Base-by-base conservation (phyloP, 768 basidiomycete genomes). In the Lactifluus volemus region DNA sequence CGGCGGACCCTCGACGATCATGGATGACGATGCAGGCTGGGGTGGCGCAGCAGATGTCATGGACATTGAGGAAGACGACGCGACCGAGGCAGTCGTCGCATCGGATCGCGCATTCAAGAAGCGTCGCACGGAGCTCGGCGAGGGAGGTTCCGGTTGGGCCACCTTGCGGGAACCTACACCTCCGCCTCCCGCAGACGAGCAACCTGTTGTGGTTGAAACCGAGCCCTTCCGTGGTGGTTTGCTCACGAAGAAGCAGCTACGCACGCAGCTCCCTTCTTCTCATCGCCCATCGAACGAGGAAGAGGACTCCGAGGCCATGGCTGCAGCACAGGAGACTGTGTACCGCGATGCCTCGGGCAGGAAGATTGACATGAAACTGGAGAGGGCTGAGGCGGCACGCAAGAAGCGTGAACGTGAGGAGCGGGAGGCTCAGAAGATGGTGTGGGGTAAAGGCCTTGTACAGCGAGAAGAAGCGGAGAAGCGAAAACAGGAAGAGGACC, bases 381-480 rank as follows among this genome's bases (percentile, higher is more conserved):
- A 86, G 32, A 82, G 80, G 59, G 95, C 91, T 14, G 94, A 95
- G 68, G 91, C 92, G 34, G 88, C 88, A 47, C 77, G 85, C 65
- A 71, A 81, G 72, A 92, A 93, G 68, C 80, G 91, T 21, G 87
- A 92, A 70, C 77, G 79, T 60, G 86, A 94, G 70, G 90, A 97
- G 75, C 84, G 83, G 69, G 92, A 96, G 69, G 88, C 88, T 53
- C 77, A 82, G 70, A 95, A 92, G 77, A 93, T 96, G 91, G 91
- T 96, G 71, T 98, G 97, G 97, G 93, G 92, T 0, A 98, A 96
- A 73, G 97, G 97, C 34, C 69, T 98, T 39, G 88, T 93, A 42
- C 97, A 98, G 75, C 77, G 85, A 61, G 87, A 90, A 25, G 89
- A 94, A 61, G 75, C 79, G 55, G 90, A 94, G 73, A 81, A 80